Conservation (phyloP, 2,329 filamentous ascomycete genomes). For the Immersiporthe knoxdaviesiana region DNA sequence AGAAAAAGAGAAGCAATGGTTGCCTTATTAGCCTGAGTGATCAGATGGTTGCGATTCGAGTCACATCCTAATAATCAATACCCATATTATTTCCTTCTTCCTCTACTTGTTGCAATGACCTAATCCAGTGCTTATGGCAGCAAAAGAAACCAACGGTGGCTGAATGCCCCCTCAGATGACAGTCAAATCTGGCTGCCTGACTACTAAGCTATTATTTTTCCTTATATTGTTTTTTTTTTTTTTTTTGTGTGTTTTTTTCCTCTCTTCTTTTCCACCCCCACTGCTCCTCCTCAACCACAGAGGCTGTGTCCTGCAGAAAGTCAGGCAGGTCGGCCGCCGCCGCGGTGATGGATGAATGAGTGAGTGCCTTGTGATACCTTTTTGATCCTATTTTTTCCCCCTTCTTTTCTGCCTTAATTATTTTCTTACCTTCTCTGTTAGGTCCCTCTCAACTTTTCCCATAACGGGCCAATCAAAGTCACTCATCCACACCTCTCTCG, state of each 20-base stretch:
- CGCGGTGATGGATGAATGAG: no score
- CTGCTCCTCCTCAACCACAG: no score
- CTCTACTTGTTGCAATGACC: not conserved
- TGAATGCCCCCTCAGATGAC: not conserved
- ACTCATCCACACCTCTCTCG: not conserved
- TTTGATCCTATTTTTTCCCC: not conserved
- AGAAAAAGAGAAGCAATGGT: not conserved
- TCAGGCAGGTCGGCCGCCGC: no score
- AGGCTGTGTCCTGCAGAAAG: no score
- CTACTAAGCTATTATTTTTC: not conserved
- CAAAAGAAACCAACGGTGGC: not conserved
- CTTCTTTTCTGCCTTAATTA: not conserved
- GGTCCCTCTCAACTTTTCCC: not conserved
- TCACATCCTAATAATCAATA: not conserved
- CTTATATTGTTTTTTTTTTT: no score
- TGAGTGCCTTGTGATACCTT: no score
- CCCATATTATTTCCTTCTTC: not conserved
- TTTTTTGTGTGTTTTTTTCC: no score
- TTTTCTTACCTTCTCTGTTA: not conserved
- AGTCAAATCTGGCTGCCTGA: not conserved
- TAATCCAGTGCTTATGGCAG: not conserved
- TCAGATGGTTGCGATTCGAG: not conserved
- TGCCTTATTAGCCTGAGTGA: not conserved
- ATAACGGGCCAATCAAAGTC: not conserved
- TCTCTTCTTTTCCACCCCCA: no score